Percentiles rank a stretch among this genome's conserved stretches.
Conservation (phyloP, 1,139 yeast genomes). For the Lodderomyces margitis region DNA sequence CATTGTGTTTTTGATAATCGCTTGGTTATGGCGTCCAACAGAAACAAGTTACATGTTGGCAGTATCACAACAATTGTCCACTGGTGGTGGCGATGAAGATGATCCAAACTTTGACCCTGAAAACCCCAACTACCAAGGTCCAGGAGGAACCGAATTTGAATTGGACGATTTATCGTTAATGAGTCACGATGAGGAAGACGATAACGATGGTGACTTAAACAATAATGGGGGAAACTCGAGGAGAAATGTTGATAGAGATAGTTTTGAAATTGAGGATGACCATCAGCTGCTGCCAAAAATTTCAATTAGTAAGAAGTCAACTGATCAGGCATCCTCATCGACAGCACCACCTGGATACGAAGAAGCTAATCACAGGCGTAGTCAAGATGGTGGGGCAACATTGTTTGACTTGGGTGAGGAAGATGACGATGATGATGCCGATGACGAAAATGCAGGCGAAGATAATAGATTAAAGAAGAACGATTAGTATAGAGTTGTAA, state of each 20-base stretch:
- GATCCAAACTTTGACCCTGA: conserved; percentile 44
- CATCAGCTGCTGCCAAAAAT: conserved; percentile 10
- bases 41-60: conserved; percentile 94
- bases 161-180: conserved; percentile 70
- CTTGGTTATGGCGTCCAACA: conserved; percentile 97
- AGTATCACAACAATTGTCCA: conserved; percentile 88
- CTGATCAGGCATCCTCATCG: conserved; percentile 21
- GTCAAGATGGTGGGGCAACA: conserved; percentile 27
- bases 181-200: conserved; percentile 36
- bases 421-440: conserved; percentile 29
- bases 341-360: conserved; percentile 13
- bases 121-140: conserved; percentile 25
- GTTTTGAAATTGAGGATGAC: conserved; percentile 20
- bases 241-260: conserved; percentile 25
- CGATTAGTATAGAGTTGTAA: conserved; percentile 5
- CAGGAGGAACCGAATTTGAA: conserved; percentile 60
- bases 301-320: conserved; percentile 5
- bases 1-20: conserved; percentile 76
- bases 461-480: conserved; percentile 30
- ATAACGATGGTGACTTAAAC: conserved; percentile 1
- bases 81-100: conserved; percentile 56
- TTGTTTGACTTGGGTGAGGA: conserved; percentile 41
- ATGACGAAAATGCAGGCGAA: conserved; percentile 25
- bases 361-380: conserved; percentile 12
- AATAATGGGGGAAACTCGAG: neutral